These are phyloP conservation scores for Sporodiniella umbellata DNA, from an alignment of 371 early-diverging fungal genomes.

Conservation along the genomic window DNA sequence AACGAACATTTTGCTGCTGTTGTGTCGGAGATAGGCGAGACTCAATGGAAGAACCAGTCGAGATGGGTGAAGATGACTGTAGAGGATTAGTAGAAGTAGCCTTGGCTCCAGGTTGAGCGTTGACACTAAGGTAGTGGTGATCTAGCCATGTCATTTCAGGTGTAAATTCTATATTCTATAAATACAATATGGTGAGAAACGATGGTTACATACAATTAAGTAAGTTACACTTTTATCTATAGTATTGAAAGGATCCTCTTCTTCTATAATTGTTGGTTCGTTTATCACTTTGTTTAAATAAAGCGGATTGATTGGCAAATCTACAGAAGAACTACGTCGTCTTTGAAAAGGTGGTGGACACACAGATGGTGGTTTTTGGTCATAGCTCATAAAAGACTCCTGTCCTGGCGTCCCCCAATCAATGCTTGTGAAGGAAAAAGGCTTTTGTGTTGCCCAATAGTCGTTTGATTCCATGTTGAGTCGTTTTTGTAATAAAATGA, in stretches of 20 bases:
- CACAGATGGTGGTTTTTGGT: neutral
- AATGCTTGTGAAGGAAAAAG: conserved; percentile 17
- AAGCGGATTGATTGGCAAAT: conserved; percentile 24
- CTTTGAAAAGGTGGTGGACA: conserved; percentile 22
- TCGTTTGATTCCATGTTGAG: conserved; percentile 18
- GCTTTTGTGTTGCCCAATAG: conserved; percentile 12
- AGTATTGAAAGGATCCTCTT: conserved; percentile 6
- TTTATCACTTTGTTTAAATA: conserved; percentile 11
- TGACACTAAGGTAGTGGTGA: neutral
- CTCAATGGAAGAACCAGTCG: conserved; percentile 10
- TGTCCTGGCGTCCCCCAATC: conserved; percentile 15
- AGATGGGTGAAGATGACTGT: neutral
- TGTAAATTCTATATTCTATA: neutral
- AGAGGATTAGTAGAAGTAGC: neutral
- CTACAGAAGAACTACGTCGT: conserved; percentile 29
- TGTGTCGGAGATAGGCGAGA: neutral
- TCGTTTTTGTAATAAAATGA: neutral
- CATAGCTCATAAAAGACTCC: neutral
- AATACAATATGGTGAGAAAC: neutral
- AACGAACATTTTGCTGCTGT: conserved; percentile 8
- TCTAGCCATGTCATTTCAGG: neutral
- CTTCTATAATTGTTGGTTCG: conserved; percentile 17
- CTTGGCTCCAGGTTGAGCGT: neutral
- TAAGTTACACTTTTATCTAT: neutral
- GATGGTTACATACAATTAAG: neutral